Evolutionary conservation across 164 flowering plant genomes (phyloP).

Genomic region (Saururus chinensis): DNA sequence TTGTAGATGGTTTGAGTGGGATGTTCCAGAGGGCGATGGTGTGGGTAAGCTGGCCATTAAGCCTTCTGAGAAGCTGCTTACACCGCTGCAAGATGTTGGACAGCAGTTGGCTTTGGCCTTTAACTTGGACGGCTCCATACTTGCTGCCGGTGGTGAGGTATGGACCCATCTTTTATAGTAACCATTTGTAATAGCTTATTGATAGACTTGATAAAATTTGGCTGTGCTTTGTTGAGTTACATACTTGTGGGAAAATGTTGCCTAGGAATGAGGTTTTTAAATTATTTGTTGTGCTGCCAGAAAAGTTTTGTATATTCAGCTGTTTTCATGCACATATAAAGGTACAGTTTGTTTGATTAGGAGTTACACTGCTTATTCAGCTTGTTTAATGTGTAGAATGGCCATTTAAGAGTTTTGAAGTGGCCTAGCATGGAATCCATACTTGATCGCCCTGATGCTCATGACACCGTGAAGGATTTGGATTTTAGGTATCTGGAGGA

Average conservation of each 20-base stretch:
- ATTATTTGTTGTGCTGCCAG: too few relatives aligned
- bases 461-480: slow-evolving; percentile 69
- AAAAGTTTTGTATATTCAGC: not conserved
- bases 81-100: slow-evolving; percentile 61
- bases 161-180: too few relatives aligned
- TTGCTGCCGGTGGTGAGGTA: slow-evolving; percentile 96
- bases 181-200: too few relatives aligned
- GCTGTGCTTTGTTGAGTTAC: too few relatives aligned
- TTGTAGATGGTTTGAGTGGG: slow-evolving; percentile 81
- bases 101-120: slow-evolving; percentile 78
- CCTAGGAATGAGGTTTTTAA: not conserved
- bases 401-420: slow-evolving; percentile 76
- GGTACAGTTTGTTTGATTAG: not conserved
- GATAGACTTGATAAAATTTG: too few relatives aligned
- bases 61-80: slow-evolving; percentile 46
- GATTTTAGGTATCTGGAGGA: slow-evolving; percentile 63
- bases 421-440: slow-evolving; percentile 85
- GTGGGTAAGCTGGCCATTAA: slow-evolving; percentile 30
- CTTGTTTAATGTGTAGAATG: slow-evolving; percentile 77
- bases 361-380: not conserved
- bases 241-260: not conserved
- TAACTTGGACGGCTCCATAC: slow-evolving; percentile 55
- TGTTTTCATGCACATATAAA: not conserved
- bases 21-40: slow-evolving; percentile 16
- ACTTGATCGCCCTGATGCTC: slow-evolving; percentile 49